phyloP scores from a whole-genome alignment of 768 basidiomycete species.

The Mycena rebaudengoi region DNA sequence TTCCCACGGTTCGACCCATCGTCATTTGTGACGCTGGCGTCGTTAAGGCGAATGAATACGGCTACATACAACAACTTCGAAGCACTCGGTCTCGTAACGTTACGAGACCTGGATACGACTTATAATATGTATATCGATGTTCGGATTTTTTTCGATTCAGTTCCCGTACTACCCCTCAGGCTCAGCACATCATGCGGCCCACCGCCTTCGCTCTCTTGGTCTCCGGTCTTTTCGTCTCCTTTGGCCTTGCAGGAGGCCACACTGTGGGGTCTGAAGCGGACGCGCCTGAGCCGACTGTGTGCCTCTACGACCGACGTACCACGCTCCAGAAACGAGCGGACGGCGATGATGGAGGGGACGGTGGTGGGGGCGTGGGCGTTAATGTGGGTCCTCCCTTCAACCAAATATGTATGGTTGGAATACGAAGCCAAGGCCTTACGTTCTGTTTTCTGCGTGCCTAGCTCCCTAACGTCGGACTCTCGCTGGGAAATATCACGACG shows the following conservation, averaged over 20 bases:
- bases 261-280: conserved; percentile 1
- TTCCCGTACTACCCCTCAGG: not conserved
- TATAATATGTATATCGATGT: not conserved
- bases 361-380: conserved; percentile 18
- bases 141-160: not conserved
- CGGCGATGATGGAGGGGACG: conserved; percentile 2
- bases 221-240: conserved; percentile 10
- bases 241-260: conserved; percentile 6
- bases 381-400: not conserved
- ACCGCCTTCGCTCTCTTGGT: conserved; percentile 10
- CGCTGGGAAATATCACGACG: conserved; percentile 28
- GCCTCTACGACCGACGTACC: conserved; percentile 18
- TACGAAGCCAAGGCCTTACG: not conserved
- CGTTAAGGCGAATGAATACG: not conserved
- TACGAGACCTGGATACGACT: conserved; percentile 1
- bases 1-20: conserved; percentile 1
- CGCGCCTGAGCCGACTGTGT: conserved; percentile 17
- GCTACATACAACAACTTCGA: not conserved
- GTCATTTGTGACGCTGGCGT: conserved; percentile 2
- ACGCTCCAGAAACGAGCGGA: conserved; percentile 24
- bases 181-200: conserved; percentile 7
- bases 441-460: not conserved
- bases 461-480: conserved; percentile 22
- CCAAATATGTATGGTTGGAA: not conserved
- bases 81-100: too few species aligned